Base-by-base conservation (phyloP, 768 basidiomycete species). In the Lepiota venenata region DNA sequence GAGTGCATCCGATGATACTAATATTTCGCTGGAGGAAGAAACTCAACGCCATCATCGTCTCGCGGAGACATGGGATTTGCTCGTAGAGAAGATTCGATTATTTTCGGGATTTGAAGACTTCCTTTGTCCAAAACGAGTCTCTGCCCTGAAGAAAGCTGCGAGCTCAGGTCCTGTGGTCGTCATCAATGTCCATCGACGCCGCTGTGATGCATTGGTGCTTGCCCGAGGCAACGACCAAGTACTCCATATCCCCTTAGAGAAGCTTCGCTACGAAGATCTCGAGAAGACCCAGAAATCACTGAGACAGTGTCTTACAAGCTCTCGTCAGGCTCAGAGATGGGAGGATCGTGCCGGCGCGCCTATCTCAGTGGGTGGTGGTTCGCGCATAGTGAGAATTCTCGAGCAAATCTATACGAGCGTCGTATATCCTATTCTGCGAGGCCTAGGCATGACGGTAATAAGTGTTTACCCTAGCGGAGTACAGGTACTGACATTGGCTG, bases 151-250 rank as follows among this genome's bases (percentile, higher is more conserved):
- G 38, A n/a, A 38, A 45, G n/a, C 44, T 60, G 10, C 61, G 58
- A 20, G 48, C 32, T 27, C 39, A 27, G 61, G 65, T 12, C 41
- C 52, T 35, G 54, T 68, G 21, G 60, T 68, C 12, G 45, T 61
- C 10, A 46, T 66, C 46, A 63, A 61, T 53, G 46, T 62, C 5
- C 40, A 61, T 39, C 35, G 35, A 4, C 36, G 41, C n/a, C 41
- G 59, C 18, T 68, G 66, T 43, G 61, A 66, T 56, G 62, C 62
- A 1, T 42, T 68, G 15, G 53, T 59, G 8, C 59, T 67, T 4
- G 15, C 9, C 12, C 27, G 44, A 37, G 56, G 50, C 2, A 7
- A 22, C 14, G 36, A 55, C 22, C 11, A 45, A 18, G 51, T 59
- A 9, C 8, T 60, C 8, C 56, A 60, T 41, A 51, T 63, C 37